Evolutionary conservation across 768 basidiomycete genomes (phyloP).

Genomic region (Mycena kentingensis): DNA sequence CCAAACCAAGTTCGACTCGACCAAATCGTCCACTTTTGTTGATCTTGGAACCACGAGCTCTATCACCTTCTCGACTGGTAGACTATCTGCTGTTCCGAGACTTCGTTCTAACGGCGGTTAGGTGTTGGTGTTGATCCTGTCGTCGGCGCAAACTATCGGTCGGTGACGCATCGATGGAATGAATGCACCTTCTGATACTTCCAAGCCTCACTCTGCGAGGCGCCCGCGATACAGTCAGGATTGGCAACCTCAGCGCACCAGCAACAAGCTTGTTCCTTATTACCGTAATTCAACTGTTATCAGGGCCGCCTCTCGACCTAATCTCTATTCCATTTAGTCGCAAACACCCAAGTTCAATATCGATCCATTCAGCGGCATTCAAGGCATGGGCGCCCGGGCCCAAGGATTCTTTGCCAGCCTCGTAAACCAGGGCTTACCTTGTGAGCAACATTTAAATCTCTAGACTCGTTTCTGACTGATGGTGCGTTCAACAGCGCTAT

Average conservation of each 20-base stretch:
- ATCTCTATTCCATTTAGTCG: too few relatives aligned
- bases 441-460: conserved; percentile 32
- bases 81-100: background rate
- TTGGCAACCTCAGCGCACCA: conserved; percentile 45
- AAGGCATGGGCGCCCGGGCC: conserved; percentile 54
- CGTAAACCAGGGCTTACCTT: conserved; percentile 49
- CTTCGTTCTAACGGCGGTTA: background rate
- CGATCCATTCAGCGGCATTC: conserved; percentile 60
- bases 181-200: background rate
- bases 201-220: conserved; percentile 43
- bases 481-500: conserved; percentile 40
- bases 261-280: conserved; percentile 49
- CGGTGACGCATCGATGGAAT: background rate
- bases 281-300: too few relatives aligned
- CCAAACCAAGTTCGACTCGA: conserved; percentile 49
- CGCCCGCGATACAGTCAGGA: conserved; percentile 49
- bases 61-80: conserved; percentile 56
- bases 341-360: conserved; percentile 55
- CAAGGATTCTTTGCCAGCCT: conserved; percentile 54
- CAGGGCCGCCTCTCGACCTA: too few relatives aligned
- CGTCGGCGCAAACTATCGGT: conserved; percentile 43
- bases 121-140: conserved; percentile 56
- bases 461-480: background rate
- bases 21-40: conserved; percentile 53
- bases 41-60: conserved; percentile 42